Evolutionary conservation across 1,284 basidiomycete genomes (phyloP), one percentile per base, ranked within the genome.

Genomic region (Singerocomus inundabilis): DNA sequence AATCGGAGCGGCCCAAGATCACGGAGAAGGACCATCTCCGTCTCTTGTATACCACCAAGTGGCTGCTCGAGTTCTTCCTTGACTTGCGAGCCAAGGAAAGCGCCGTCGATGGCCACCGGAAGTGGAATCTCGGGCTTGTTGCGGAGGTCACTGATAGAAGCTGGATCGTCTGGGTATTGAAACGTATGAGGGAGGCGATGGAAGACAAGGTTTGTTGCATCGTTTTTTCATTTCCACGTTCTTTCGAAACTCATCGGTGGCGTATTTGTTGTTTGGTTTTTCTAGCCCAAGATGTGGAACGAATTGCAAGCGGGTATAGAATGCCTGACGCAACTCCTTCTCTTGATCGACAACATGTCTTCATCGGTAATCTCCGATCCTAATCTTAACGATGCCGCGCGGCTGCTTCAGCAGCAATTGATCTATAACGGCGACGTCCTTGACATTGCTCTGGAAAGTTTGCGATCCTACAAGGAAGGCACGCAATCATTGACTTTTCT

Each of bases 371-470:
- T 64, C 44, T 70, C 74, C 58, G 71, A 75, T 44, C 42, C 67
- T 29, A 84, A 85, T 47, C 76, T 92, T 51, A 70, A 75, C 31
- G 89, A 95, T 37, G 85, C 86, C 6, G 89, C 93, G 32, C 82
- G 83, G 50, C 73, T 86, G 12, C 74, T 98, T 3, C 90, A 93
- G 60, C 84, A 93, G 59, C 91, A 95, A 67, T 73, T 98, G 34
- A 87, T 97, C 60, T 98, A 97, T 72, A 93, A 94, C 60, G 92
- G 91, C 31, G 91, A 95, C 56, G 85, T 94, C 15, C 81, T 98
- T 41, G 93, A 97, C 61, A 82, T 93, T 21, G 81, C 92, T 0
- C 73, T 93, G 35, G 84, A 88, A 25, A 84, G 88, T 47, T 69
- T 97, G 47, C 76, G 81, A 36, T 73, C 76, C 30, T 96, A 92